phyloP scores from a whole-genome alignment of 768 basidiomycete genomes.

The Mycena leptocephala region DNA sequence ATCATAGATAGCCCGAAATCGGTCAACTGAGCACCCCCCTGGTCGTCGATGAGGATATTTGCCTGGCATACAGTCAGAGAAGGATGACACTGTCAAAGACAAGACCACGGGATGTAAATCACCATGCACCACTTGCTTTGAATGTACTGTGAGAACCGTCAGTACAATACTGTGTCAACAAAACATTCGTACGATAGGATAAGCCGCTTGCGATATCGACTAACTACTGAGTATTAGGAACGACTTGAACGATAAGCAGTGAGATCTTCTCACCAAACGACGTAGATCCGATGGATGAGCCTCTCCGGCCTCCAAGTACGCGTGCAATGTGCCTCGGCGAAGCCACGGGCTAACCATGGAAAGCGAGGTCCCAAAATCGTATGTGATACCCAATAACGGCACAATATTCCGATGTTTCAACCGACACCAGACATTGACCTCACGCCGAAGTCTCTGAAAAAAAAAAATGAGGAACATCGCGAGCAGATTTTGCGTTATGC shows the following conservation, averaged over 20 bases:
- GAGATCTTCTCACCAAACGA: neutral
- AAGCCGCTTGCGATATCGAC: neutral
- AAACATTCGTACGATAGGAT: conserved; percentile 5
- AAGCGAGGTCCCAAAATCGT: conserved; percentile 14
- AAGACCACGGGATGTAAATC: conserved; percentile 12
- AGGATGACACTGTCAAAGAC: too few species aligned
- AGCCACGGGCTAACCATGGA: conserved; percentile 25
- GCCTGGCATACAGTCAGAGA: neutral
- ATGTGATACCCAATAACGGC: conserved; percentile 4
- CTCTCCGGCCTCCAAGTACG: neutral
- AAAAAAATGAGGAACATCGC: neutral
- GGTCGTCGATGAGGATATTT: conserved; percentile 6
- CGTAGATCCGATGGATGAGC: neutral
- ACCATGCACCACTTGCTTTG: neutral
- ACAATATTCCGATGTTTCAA: conserved; percentile 15
- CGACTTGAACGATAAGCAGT: accelerated
- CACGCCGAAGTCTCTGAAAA: conserved; percentile 10
- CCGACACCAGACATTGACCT: conserved; percentile 15
- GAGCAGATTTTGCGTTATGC: too few species aligned
- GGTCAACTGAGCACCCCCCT: neutral
- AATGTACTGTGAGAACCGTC: neutral
- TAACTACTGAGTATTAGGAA: neutral
- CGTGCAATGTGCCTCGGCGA: neutral
- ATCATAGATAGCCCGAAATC: conserved; percentile 19
- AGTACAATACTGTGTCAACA: neutral